Conservation (phyloP, 1,284 basidiomycete species). For the Naganishia liquefaciens region DNA sequence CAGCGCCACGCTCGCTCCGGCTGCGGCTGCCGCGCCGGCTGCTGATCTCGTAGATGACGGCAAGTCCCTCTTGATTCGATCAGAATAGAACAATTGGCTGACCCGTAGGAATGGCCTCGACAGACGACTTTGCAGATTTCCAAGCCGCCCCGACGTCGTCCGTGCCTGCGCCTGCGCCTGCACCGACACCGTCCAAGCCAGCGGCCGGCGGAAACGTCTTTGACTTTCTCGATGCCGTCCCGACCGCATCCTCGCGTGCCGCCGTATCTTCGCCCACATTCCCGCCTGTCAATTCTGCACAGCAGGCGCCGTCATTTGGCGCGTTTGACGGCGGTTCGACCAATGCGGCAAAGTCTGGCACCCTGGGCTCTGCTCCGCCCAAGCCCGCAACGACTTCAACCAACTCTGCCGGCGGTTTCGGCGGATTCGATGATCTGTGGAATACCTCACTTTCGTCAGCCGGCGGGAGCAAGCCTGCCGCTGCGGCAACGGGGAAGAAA, state of each 20-base stretch:
- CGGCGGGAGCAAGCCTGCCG: constrained; percentile 39
- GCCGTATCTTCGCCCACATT: constrained; percentile 33
- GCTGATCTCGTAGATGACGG: constrained; percentile 40
- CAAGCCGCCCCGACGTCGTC: constrained; percentile 65
- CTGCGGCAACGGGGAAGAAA: constrained; percentile 56
- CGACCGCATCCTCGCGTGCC: constrained; percentile 32
- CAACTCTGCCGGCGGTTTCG: constrained; percentile 36
- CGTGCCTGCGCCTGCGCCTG: constrained; percentile 37
- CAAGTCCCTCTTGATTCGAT: constrained; percentile 33
- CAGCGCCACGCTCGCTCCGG: constrained; percentile 30
- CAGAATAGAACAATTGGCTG: not conserved
- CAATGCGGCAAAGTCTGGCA: constrained; percentile 32
- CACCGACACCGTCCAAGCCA: constrained; percentile 35
- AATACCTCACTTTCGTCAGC: constrained; percentile 70
- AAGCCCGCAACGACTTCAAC: constrained; percentile 41
- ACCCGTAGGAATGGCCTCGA: constrained; percentile 60
- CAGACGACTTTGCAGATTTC: constrained; percentile 92
- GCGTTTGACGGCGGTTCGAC: constrained; percentile 4
- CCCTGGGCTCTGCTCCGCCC: constrained; percentile 10
- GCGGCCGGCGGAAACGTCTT: constrained; percentile 50
- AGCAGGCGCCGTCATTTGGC: constrained; percentile 18
- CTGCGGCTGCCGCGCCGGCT: constrained; percentile 54
- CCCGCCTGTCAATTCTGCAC: constrained; percentile 29
- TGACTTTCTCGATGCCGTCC: constrained; percentile 56
- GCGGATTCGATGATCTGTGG: constrained; percentile 85